Base-by-base conservation (phyloP, 371 early-diverging fungal species). In the Haplosporangium sp. region DNA sequence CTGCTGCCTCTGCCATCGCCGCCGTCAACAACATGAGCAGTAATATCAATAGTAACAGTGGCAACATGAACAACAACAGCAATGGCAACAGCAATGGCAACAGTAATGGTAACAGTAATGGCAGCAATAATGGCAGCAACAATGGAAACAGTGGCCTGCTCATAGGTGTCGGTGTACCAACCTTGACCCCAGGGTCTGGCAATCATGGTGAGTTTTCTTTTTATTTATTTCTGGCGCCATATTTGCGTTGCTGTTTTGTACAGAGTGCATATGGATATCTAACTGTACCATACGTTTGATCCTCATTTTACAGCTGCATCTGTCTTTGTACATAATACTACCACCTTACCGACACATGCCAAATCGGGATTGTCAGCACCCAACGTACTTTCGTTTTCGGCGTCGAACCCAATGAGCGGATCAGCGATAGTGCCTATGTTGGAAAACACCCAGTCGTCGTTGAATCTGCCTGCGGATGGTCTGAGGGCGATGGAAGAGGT, bases 271-370 rank as follows among this genome's bases (percentile, higher is more conserved):
- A 50, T 50, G 20, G 14, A n/a, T 14, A 18, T 18, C 50, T 37
- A 14, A 57, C 57, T 7, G 41, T 16, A 51, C 46, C 29, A 50
- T n/a, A 41, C 45, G 23, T 40, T 51, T 55, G 12, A 21, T 58
- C 20, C 2, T 38, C 18, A 16, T n/a, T 60, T 53, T 55, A 38
- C 40, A 70, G 60, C 38, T 42, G 53, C 40, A 5, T 23, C 54
- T 50, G 57, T 63, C 11, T 73, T 63, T 63, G 68, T 59, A 63
- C 56, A 73, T 73, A 65, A 23, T 36, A 21, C 65, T 13, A 21
- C 62, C 20, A 62, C 62, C 9, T 56, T 69, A 13, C 55, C 69
- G n/a, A 61, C 62, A 1, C 48, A 40, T 29, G 16, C 59, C 0
- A 47, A 50, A 12, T 40, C 64, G 29, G 70, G 29, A 41, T 45